These are phyloP conservation scores for Cinnamomum micranthum DNA, from an alignment of 164 flowering plant genomes.

Conservation along the genomic window DNA sequence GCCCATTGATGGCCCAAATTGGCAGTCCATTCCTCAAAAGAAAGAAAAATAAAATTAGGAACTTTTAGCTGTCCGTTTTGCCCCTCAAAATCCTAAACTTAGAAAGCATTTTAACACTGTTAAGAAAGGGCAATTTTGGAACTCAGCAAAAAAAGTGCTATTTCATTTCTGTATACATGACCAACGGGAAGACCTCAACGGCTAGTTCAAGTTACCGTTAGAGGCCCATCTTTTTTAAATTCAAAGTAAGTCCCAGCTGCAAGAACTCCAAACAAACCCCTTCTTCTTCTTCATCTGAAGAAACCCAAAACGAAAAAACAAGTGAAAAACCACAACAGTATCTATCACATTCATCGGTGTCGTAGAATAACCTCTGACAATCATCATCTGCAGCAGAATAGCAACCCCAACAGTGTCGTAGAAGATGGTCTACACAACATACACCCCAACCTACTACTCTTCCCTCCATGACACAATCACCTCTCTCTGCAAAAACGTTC, in stretches of 20 bases:
- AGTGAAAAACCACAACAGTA: neutral
- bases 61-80: no score
- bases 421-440: slow-evolving; percentile 51
- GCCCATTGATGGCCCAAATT: no score
- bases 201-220: slow-evolving; percentile 33
- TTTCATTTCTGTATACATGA: neutral
- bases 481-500: slow-evolving; percentile 76
- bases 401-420: neutral
- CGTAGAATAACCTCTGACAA: neutral
- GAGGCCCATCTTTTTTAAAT: neutral
- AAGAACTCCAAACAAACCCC: neutral
- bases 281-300: neutral
- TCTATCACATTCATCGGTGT: neutral
- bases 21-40: no score
- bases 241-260: neutral
- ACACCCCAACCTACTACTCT: slow-evolving; percentile 86
- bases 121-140: no score
- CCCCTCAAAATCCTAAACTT: no score
- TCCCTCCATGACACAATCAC: slow-evolving; percentile 82
- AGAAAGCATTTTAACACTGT: no score
- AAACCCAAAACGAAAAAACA: neutral
- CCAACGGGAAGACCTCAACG: slow-evolving; percentile 17
- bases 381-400: neutral
- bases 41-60: no score
- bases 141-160: no score